These are phyloP conservation scores for Populus hybrid DNA, from an alignment of 441 rosid species.

Conservation along the genomic window DNA sequence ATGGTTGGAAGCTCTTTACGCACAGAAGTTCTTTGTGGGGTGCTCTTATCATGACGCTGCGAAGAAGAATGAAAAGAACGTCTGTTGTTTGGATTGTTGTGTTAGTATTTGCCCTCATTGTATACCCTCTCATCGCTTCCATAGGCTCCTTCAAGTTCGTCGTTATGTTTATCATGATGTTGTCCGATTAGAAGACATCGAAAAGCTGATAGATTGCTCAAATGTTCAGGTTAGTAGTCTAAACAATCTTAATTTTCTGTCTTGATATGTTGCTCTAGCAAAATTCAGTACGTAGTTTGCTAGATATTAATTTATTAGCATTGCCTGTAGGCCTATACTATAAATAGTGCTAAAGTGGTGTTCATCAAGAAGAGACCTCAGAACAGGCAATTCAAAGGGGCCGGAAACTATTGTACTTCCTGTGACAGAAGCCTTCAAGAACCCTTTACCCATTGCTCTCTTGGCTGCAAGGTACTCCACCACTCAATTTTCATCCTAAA, in stretches of 20 bases:
- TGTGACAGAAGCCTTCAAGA: slow-evolving; percentile 96
- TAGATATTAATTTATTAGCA: not conserved
- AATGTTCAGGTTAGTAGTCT: slow-evolving; percentile 63
- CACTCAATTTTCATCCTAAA: not conserved
- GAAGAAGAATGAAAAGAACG: slow-evolving; percentile 92
- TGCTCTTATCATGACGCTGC: slow-evolving; percentile 72
- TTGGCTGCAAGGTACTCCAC: slow-evolving; percentile 75
- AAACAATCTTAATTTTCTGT: not conserved
- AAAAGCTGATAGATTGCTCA: slow-evolving; percentile 89
- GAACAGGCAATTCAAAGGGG: slow-evolving; percentile 86
- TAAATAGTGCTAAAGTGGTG: slow-evolving; percentile 72
- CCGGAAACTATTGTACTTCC: slow-evolving; percentile 84
- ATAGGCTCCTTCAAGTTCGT: slow-evolving; percentile 88
- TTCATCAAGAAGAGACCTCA: slow-evolving; percentile 96
- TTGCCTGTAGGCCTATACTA: not conserved
- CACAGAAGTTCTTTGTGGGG: slow-evolving; percentile 71
- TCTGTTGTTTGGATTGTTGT: slow-evolving; percentile 89
- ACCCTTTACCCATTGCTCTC: slow-evolving; percentile 83
- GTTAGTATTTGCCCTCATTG: slow-evolving; percentile 92
- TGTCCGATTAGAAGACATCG: slow-evolving; percentile 86
- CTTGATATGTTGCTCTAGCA: not conserved
- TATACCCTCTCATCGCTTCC: slow-evolving; percentile 73
- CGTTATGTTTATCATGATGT: slow-evolving; percentile 97
- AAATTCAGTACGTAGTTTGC: slow-evolving; percentile 3
- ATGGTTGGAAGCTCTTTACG: slow-evolving; percentile 88